Percentiles rank a stretch among this genome's conserved stretches.
Evolutionary conservation across 2,329 filamentous ascomycete genomes (phyloP).

Genomic region (Talaromyces sp.): DNA sequence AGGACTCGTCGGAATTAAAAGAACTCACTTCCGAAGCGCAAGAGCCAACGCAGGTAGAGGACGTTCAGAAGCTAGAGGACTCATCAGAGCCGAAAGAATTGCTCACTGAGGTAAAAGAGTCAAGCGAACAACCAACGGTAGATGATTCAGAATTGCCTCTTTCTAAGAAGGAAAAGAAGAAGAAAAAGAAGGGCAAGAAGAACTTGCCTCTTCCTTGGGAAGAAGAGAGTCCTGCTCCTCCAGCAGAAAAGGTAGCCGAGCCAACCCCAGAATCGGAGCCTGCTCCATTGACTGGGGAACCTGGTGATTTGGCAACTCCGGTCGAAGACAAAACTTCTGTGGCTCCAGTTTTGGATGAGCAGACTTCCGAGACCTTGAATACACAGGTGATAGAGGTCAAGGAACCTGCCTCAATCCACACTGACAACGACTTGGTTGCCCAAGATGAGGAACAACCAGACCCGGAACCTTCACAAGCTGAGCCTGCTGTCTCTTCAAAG

Average conservation of each 20-base stretch:
- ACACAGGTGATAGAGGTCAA: neutral
- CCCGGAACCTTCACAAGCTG: neutral
- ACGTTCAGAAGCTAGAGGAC: neutral
- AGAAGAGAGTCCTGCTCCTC: conserved; percentile 5
- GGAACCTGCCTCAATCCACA: neutral
- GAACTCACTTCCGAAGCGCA: neutral
- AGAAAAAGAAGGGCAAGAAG: conserved; percentile 42
- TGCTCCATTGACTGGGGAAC: neutral
- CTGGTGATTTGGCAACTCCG: neutral
- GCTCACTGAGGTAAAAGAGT: neutral
- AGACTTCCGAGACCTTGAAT: neutral
- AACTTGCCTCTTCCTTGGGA: conserved; percentile 23
- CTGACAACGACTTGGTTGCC: neutral
- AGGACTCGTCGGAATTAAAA: neutral
- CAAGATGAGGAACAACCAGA: neutral
- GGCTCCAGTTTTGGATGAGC: neutral
- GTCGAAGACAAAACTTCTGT: neutral
- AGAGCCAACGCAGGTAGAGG: neutral
- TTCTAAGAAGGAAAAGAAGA: conserved; percentile 27
- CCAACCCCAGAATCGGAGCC: neutral
- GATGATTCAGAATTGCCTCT: conserved; percentile 13
- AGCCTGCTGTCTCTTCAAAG: conserved; percentile 15
- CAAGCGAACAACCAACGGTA: neutral
- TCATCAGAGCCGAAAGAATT: neutral
- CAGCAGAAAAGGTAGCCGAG: neutral